phyloP scores from a whole-genome alignment of 345 rosid genomes.

The Turritis glabra region DNA sequence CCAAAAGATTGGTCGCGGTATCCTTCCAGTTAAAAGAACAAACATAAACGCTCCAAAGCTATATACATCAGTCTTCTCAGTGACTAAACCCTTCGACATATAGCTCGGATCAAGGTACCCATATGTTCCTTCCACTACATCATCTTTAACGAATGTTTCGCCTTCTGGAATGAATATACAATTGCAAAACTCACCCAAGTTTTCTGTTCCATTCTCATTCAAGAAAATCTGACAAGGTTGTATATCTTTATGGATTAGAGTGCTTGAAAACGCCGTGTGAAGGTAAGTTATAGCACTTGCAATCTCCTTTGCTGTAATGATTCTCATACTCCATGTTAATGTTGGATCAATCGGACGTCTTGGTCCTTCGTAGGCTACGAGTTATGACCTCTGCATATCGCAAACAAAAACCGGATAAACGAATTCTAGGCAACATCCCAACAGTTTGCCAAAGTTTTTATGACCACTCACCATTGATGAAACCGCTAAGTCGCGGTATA shows the following conservation, averaged over 20 bases:
- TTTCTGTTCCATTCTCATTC: neutral
- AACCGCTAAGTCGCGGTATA: slow-evolving; percentile 18
- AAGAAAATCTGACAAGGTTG: neutral
- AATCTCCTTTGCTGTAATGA: slow-evolving; percentile 21
- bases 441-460: slow-evolving; percentile 16
- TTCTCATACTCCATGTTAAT: slow-evolving; percentile 20
- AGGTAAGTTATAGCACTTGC: slow-evolving; percentile 23
- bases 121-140: neutral
- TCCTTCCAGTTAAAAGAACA: slow-evolving; percentile 20
- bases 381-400: slow-evolving; percentile 9
- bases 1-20: neutral
- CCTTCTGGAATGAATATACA: neutral
- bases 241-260: neutral
- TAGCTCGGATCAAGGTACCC: neutral
- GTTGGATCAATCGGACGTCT: slow-evolving; percentile 18
- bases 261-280: slow-evolving; percentile 17
- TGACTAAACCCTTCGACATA: neutral
- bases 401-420: slow-evolving; percentile 12
- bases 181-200: neutral
- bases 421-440: slow-evolving; percentile 23
- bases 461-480: slow-evolving; percentile 19
- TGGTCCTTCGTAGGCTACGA: slow-evolving; percentile 16
- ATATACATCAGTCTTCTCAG: slow-evolving; percentile 1
- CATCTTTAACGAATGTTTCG: neutral
- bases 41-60: slow-evolving; percentile 28